Evolutionary conservation across 352 stramenopile species (phyloP).

Genomic region (Blastocystis sp.): DNA sequence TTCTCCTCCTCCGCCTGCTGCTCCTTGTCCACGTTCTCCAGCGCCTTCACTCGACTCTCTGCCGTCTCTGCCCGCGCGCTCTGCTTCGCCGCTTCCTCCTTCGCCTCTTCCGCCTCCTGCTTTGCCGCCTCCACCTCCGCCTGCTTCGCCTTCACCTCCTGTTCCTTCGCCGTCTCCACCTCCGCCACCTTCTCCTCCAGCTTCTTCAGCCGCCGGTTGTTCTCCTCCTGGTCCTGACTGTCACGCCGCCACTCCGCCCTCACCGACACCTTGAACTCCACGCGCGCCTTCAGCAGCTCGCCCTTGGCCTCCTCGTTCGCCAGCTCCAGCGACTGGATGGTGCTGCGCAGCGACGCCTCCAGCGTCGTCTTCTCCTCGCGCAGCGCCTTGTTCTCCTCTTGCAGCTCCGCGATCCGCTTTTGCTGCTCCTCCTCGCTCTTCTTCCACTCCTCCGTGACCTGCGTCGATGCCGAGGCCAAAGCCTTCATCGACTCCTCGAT

Average conservation of each 20-base stretch:
- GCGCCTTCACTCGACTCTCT: constrained; percentile 1
- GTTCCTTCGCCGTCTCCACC: neutral
- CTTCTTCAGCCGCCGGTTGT: neutral
- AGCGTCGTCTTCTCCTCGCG: constrained; percentile 39
- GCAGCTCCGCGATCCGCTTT: neutral
- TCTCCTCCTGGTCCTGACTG: constrained; percentile 41
- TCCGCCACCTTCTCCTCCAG: neutral
- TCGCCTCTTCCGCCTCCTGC: neutral
- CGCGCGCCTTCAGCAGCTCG: constrained; percentile 20
- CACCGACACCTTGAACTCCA: constrained; percentile 58
- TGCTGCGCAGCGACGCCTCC: constrained; percentile 35
- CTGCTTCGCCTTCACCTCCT: neutral
- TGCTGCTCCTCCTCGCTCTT: constrained; percentile 49
- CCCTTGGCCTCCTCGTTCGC: constrained; percentile 1
- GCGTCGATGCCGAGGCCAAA: neutral
- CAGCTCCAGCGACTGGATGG: constrained; percentile 44
- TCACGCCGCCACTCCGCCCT: neutral
- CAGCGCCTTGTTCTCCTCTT: constrained; percentile 24
- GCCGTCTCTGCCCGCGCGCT: neutral
- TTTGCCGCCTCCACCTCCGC: neutral
- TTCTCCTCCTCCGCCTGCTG: constrained; percentile 31
- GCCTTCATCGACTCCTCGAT: constrained; percentile 7
- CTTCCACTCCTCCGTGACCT: constrained; percentile 15
- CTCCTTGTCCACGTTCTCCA: constrained; percentile 30
- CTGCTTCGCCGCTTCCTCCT: neutral